Conservation (phyloP, 306 rosid genomes). For the Dryas octopetala region DNA sequence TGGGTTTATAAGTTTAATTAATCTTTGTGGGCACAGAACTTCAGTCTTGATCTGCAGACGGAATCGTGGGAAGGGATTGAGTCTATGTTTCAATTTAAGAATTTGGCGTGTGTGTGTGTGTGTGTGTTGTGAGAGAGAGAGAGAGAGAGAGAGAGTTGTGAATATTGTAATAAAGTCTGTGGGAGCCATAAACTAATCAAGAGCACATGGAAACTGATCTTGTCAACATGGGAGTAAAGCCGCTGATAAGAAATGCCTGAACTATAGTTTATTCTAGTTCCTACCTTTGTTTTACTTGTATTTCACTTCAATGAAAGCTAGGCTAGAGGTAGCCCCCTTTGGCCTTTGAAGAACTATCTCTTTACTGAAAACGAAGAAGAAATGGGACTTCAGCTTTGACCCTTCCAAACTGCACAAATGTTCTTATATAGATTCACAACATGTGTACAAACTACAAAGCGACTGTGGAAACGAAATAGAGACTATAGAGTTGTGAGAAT, state of each 20-base stretch:
- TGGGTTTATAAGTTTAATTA: constrained; percentile 29
- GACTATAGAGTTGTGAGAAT: too few species aligned
- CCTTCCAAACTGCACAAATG: too few species aligned
- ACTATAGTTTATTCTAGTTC: neutral
- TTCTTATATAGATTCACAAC: too few species aligned
- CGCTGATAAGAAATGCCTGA: constrained; percentile 27
- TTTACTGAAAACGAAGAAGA: too few species aligned
- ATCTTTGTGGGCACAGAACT: constrained; percentile 26
- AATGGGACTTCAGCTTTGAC: too few species aligned
- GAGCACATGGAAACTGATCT: constrained; percentile 69
- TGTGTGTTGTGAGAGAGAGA: neutral
- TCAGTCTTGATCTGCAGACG: constrained; percentile 52
- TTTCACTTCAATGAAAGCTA: constrained; percentile 13
- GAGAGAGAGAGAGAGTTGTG: constrained; percentile 4
- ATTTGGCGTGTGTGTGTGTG: neutral
- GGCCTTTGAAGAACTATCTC: neutral
- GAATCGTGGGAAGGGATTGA: constrained; percentile 50
- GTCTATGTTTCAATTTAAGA: constrained; percentile 20
- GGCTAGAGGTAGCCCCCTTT: neutral
- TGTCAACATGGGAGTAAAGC: constrained; percentile 44
- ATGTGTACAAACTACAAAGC: too few species aligned
- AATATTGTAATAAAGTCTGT: constrained; percentile 30
- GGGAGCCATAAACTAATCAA: constrained; percentile 57
- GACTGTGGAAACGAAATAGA: too few species aligned
- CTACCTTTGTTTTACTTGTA: constrained; percentile 1